Evolutionary conservation across 2,329 filamentous ascomycete genomes (phyloP).

Genomic region (Hypoxylon sp.): DNA sequence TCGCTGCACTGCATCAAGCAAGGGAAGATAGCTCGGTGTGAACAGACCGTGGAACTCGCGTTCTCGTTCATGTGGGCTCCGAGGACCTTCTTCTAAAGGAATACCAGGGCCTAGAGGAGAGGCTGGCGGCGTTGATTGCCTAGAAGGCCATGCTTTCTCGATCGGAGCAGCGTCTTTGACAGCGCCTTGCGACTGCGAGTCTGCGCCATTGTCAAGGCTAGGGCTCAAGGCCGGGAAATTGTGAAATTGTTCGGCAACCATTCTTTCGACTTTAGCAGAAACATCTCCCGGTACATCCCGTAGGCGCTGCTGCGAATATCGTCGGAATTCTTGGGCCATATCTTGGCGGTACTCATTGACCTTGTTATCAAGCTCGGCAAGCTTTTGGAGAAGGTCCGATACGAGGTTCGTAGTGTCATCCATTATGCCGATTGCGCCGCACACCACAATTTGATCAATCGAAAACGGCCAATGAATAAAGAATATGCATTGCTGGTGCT

Average conservation of each 20-base stretch:
- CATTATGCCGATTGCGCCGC: constrained; percentile 56
- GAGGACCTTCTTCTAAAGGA: constrained; percentile 56
- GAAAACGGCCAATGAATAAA: constrained; percentile 48
- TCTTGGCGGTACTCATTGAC: constrained; percentile 70
- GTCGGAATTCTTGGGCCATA: constrained; percentile 70
- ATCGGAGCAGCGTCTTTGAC: constrained; percentile 34
- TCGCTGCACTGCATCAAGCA: constrained; percentile 66
- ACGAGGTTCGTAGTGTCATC: constrained; percentile 66
- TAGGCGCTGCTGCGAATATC: constrained; percentile 67
- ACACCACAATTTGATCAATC: constrained; percentile 44
- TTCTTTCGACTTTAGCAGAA: constrained; percentile 62
- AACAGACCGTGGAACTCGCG: constrained; percentile 74
- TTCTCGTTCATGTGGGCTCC: constrained; percentile 69
- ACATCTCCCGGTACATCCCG: constrained; percentile 63
- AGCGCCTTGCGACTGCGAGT: constrained; percentile 39
- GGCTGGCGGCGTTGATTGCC: constrained; percentile 58
- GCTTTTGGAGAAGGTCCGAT: constrained; percentile 67
- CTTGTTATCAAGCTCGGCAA: constrained; percentile 69
- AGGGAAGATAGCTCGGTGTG: constrained; percentile 72
- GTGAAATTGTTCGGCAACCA: constrained; percentile 61
- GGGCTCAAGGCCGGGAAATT: constrained; percentile 64
- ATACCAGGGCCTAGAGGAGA: constrained; percentile 58
- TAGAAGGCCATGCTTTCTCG: constrained; percentile 47
- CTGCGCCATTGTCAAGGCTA: constrained; percentile 51
- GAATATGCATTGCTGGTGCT: constrained; percentile 45